Evolutionary conservation across 2,329 filamentous ascomycete species (phyloP).

Genomic region (Bipolaris gigantea): DNA sequence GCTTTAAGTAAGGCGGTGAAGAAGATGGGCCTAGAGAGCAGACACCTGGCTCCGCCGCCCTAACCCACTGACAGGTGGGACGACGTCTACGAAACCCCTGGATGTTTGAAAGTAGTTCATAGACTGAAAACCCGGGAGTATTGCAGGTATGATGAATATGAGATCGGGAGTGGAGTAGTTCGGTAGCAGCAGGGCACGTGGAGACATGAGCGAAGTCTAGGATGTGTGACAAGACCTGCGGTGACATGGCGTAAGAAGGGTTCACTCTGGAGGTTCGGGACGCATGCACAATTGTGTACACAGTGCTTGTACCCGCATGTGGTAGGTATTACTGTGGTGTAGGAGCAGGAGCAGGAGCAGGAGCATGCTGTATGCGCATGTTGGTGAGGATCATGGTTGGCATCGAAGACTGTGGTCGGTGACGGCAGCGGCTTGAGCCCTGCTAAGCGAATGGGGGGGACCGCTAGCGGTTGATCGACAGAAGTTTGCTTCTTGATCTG

Average conservation of each 20-base stretch:
- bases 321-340: too few species aligned
- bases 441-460: constrained; percentile 1
- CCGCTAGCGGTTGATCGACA: constrained; percentile 7
- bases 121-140: constrained; percentile 30
- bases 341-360: background rate
- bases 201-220: background rate
- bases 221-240: background rate
- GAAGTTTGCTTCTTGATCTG: constrained; percentile 6
- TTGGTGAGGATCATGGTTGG: background rate
- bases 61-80: constrained; percentile 28
- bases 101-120: constrained; percentile 13
- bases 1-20: constrained; percentile 9
- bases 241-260: constrained; percentile 1
- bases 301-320: background rate
- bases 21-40: constrained; percentile 22
- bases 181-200: constrained; percentile 3
- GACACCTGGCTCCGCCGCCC: constrained; percentile 29
- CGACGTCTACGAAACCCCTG: constrained; percentile 21
- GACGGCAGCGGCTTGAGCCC: constrained; percentile 5
- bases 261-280: background rate
- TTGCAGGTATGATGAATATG: constrained; percentile 25
- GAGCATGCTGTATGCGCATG: background rate
- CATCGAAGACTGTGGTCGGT: background rate
- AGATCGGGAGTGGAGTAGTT: constrained; percentile 15
- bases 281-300: background rate